Evolutionary conservation across 208 protist genomes (phyloP), one percentile per base, ranked within the genome.

Genomic region (Wallacemonas sp.): DNA sequence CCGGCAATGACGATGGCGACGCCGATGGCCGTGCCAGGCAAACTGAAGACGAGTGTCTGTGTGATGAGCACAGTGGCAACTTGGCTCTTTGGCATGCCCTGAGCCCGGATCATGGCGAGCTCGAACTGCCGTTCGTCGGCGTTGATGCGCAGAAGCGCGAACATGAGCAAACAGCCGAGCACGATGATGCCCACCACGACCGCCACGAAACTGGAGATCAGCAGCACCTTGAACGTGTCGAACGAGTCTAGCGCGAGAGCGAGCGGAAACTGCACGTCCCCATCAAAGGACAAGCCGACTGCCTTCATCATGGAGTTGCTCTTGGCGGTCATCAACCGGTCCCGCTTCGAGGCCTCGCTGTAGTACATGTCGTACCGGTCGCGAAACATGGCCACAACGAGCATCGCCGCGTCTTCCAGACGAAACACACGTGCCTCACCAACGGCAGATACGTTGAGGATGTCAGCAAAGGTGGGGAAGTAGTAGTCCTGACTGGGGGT

Each of bases 71-170:
- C 62, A 3, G 68, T 27, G 13, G 96, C 79, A n/a, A 99, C 65
- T 5, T 79, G 77, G 5, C 50, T 52, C 39, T 89, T 79, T 24
- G 62, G 50, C 79, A 99, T 89, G 45, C 97, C 97, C 39, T 98
- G 79, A 6, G 97, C 91, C 34, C 97, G 75, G 3, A 99, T 71
- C 95, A 99, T 98, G 57, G 97, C 97, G 61, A 98, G 90, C 68
- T 99, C 97, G 73, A 96, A 99, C 46, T 96, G 98, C 33, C 97
- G 97, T 62, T 98, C 92, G 52, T 98, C 94, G 0, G 95, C 89
- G 69, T 98, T 93, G 36, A 86, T 84, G 10, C 97, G 71, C 0
- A 99, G 70, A 5, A 99, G 66, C 22, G 90, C 84, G 66, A 95
- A 98, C 30, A 99, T 87, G 30, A 99, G 81, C 5, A 98, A 64